These are phyloP conservation scores for Psidium friedrichsthalianum DNA, from an alignment of 345 rosid species.

Conservation along the genomic window DNA sequence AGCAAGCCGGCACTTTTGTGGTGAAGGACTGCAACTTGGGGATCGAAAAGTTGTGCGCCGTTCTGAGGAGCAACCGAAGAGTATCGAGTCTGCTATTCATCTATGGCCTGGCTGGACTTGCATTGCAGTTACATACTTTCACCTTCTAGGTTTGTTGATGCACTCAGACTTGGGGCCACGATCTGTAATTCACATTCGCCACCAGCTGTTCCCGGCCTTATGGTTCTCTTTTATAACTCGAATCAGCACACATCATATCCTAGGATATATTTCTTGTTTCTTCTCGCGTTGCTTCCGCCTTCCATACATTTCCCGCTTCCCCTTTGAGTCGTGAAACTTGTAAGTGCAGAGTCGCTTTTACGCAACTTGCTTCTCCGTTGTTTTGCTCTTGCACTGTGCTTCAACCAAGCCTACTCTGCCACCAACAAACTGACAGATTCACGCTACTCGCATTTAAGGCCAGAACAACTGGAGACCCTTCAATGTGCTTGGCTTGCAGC, in stretches of 20 bases:
- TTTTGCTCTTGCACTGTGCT: background rate
- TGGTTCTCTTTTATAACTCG: background rate
- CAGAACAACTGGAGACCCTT: background rate
- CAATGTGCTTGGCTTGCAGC: background rate
- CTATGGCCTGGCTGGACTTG: too few species aligned
- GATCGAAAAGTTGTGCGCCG: too few species aligned
- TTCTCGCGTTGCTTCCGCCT: background rate
- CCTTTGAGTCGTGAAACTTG: background rate
- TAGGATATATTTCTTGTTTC: background rate
- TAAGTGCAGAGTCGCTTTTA: background rate
- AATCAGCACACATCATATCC: background rate
- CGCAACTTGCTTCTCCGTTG: background rate
- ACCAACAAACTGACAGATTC: background rate
- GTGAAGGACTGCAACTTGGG: too few species aligned
- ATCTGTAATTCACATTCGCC: background rate
- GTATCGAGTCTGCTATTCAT: too few species aligned
- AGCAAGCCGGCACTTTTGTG: background rate
- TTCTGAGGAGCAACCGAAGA: too few species aligned
- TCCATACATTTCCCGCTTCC: background rate
- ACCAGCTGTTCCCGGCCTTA: too few species aligned
- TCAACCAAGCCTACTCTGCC: background rate
- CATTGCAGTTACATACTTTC: too few species aligned
- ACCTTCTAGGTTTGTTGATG: too few species aligned
- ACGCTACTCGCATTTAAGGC: background rate
- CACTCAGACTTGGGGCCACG: too few species aligned